Base-by-base conservation (phyloP, 164 flowering plant species). In the Saururus chinensis region DNA sequence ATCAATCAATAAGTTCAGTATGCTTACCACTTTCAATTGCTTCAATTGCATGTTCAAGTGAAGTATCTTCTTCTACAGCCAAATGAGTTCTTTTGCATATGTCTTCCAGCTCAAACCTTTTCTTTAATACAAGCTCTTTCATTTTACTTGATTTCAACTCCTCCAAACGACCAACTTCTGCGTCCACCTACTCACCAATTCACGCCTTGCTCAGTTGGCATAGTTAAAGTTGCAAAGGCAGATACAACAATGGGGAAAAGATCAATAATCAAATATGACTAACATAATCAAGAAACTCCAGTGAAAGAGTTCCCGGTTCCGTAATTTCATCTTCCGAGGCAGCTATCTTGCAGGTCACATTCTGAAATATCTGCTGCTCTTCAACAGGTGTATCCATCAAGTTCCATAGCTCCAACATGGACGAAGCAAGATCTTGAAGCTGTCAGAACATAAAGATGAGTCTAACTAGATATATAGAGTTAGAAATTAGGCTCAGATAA, bases 121-220 rank as follows among this genome's bases (percentile, higher is more conserved):
- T 93, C 73, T 84, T 88, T 64, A 87, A 60, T 20, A 90, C 87
- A 70, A 93, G 89, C 64, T 93, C 99, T 77, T 93, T 91, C 93
- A 93, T 84, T 73, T 87, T 93, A 79, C 93, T 90, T 58, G 89
- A 65, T 74, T 93, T 90, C 71, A 88, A 61, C 62, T 81, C 84
- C 70, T 93, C 96, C 73, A 93, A 74, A 60, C 96, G 77, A 53
- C 70, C 69, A 4, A 95, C 96, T 75, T 93, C 99, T 62, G 74
- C 82, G 74, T 85, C 96, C 61, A 83, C 91, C 98, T 93, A 75
- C 73, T 60, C 37, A 69, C 16, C 68, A 23, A 19, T 55, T 52
- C 23, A 63, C 53, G 22, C 51, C 25, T 17, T 19, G 22, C 35
- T 62, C 23, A 35, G 21, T 45, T 60, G 41, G 52, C 22, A 64